These are phyloP conservation scores for Ogataea methylovora DNA, from an alignment of 805 yeast species.

Conservation along the genomic window DNA sequence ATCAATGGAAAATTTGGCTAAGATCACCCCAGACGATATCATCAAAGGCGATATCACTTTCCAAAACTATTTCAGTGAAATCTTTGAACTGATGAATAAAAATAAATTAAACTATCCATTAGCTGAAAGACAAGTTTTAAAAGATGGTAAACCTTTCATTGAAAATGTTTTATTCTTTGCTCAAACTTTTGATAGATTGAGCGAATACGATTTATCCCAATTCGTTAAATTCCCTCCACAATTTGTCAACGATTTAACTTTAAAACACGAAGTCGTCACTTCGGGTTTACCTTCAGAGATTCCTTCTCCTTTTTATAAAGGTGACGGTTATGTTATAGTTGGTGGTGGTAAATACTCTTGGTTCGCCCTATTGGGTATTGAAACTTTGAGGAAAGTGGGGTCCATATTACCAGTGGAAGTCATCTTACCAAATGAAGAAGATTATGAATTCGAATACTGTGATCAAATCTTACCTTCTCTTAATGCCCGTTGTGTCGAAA, in stretches of 20 bases:
- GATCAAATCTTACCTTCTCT: constrained; percentile 50
- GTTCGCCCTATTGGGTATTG: constrained; percentile 58
- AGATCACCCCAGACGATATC: constrained; percentile 20
- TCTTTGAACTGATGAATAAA: constrained; percentile 21
- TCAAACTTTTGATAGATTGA: constrained; percentile 17
- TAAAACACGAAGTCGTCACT: constrained; percentile 24
- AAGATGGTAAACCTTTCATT: constrained; percentile 25
- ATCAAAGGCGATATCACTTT: constrained; percentile 24
- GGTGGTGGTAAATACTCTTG: constrained; percentile 80
- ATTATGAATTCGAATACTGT: constrained; percentile 69
- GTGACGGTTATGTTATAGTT: constrained; percentile 55
- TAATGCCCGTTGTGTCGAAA: constrained; percentile 60
- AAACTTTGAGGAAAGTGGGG: constrained; percentile 58
- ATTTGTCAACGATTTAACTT: constrained; percentile 24
- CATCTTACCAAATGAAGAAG: constrained; percentile 61
- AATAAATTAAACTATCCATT: constrained; percentile 24
- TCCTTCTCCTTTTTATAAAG: constrained; percentile 21
- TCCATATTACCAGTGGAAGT: constrained; percentile 75
- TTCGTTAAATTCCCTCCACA: constrained; percentile 23
- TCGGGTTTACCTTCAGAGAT: constrained; percentile 18
- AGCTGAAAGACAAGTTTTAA: constrained; percentile 20
- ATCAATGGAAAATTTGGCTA: constrained; percentile 18
- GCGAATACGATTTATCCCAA: constrained; percentile 18
- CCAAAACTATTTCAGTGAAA: constrained; percentile 24
- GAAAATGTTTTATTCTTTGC: constrained; percentile 23